Conservation (phyloP, 2,329 filamentous ascomycete species). For the Coleophoma eucalyptorum region DNA sequence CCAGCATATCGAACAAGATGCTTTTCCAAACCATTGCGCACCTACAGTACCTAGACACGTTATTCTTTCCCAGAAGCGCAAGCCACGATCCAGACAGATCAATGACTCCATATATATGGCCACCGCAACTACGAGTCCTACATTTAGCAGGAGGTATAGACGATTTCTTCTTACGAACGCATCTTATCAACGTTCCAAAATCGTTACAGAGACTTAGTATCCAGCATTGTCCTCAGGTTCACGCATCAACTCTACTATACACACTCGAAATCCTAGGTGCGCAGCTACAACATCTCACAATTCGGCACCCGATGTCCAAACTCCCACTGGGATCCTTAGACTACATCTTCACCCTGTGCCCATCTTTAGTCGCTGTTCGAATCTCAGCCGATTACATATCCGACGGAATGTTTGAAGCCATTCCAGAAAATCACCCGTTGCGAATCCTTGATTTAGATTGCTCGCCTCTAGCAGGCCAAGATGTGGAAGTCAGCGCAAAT, state of each 20-base stretch:
- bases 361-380: conserved; percentile 19
- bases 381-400: conserved; percentile 28
- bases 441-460: conserved; percentile 28
- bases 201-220: conserved; percentile 23
- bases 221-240: conserved; percentile 25
- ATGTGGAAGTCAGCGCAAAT: conserved; percentile 17
- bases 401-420: conserved; percentile 15
- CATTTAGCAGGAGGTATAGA: conserved; percentile 27
- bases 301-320: conserved; percentile 27
- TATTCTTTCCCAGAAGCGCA: conserved; percentile 27
- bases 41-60: conserved; percentile 22
- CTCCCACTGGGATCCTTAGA: conserved; percentile 19
- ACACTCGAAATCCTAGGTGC: conserved; percentile 18
- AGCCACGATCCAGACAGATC: conserved; percentile 11
- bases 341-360: conserved; percentile 17
- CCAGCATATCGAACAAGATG: conserved; percentile 23
- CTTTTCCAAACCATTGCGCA: conserved; percentile 26
- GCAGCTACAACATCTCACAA: conserved; percentile 24
- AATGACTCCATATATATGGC: conserved; percentile 21
- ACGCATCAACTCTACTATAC: conserved; percentile 12
- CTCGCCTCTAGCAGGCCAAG: conserved; percentile 18
- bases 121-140: conserved; percentile 23
- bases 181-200: conserved; percentile 16
- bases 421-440: conserved; percentile 16
- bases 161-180: conserved; percentile 20